Percentiles rank a stretch among this genome's conserved stretches.
Conservation (phyloP, 371 early-diverging fungal species). For the Mortierella sp. region DNA sequence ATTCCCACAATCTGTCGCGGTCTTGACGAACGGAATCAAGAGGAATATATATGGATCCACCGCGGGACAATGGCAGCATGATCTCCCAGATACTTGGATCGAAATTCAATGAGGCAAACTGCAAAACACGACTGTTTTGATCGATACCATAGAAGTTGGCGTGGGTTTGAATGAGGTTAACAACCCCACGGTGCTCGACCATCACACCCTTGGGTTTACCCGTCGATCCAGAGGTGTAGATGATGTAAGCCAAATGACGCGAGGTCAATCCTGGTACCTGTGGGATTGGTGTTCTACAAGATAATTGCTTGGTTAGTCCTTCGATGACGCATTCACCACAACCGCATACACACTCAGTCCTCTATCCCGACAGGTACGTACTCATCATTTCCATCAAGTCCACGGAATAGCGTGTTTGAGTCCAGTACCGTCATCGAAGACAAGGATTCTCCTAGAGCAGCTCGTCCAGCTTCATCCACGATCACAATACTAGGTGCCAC, state of each 20-base stretch:
- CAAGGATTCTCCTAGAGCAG: not conserved
- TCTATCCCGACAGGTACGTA: too few species aligned
- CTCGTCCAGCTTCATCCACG: not conserved
- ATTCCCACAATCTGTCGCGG: not conserved
- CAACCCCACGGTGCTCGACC: not conserved
- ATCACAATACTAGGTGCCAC: not conserved
- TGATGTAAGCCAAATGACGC: constrained; percentile 23
- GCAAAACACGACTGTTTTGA: not conserved
- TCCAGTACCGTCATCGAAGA: too few species aligned
- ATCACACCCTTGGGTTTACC: constrained; percentile 22
- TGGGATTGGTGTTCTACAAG: too few species aligned
- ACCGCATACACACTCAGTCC: too few species aligned
- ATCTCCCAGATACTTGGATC: constrained; percentile 1
- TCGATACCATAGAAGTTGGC: not conserved
- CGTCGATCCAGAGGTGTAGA: constrained; percentile 61
- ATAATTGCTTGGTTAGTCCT: too few species aligned
- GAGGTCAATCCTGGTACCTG: not conserved
- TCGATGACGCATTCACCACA: too few species aligned
- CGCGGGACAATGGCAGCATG: not conserved
- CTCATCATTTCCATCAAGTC: too few species aligned
- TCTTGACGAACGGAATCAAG: not conserved
- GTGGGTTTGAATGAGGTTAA: not conserved
- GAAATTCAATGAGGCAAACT: not conserved
- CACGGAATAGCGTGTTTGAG: too few species aligned
- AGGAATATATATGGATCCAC: not conserved